A percentile compares a stretch with the other conserved stretches of the same genome.
Evolutionary conservation across 1,284 basidiomycete genomes (phyloP).

Genomic region (Ganoderma lucidum): DNA sequence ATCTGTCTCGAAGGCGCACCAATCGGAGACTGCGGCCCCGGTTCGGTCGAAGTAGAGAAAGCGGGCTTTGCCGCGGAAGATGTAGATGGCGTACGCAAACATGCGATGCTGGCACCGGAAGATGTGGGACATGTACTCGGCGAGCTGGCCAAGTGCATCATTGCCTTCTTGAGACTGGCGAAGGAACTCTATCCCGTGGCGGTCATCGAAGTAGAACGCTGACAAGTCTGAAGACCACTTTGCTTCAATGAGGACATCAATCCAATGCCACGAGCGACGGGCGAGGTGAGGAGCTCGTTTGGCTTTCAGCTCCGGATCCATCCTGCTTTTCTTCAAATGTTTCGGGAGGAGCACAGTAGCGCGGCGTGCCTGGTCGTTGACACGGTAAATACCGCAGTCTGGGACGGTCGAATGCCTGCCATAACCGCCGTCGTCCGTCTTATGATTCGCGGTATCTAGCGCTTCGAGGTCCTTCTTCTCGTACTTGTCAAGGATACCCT

Average conservation of each 20-base stretch:
- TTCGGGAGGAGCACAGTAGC: neutral
- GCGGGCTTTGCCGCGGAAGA: conserved; percentile 3
- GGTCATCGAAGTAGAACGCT: neutral
- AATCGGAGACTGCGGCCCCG: conserved; percentile 15
- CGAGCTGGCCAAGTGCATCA: neutral
- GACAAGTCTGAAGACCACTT: conserved; percentile 5
- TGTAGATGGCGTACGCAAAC: conserved; percentile 8
- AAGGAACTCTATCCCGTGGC: neutral
- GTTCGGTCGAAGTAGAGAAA: conserved; percentile 20
- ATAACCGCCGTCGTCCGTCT: neutral
- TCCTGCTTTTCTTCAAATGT: neutral
- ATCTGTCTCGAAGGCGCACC: conserved; percentile 11
- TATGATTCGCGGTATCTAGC: neutral
- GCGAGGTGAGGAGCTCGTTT: neutral
- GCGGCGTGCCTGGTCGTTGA: neutral
- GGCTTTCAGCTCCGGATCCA: neutral
- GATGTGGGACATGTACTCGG: conserved; percentile 14
- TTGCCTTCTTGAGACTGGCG: neutral
- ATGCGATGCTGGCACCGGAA: neutral
- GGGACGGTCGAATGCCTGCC: neutral
- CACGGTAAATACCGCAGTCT: neutral
- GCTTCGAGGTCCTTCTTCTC: neutral
- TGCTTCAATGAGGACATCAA: neutral
- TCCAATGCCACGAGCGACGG: neutral
- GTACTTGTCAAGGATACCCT: neutral